Evolutionary conservation across 2,329 filamentous ascomycete genomes (phyloP).

Genomic region (Colletotrichum cuscutae): DNA sequence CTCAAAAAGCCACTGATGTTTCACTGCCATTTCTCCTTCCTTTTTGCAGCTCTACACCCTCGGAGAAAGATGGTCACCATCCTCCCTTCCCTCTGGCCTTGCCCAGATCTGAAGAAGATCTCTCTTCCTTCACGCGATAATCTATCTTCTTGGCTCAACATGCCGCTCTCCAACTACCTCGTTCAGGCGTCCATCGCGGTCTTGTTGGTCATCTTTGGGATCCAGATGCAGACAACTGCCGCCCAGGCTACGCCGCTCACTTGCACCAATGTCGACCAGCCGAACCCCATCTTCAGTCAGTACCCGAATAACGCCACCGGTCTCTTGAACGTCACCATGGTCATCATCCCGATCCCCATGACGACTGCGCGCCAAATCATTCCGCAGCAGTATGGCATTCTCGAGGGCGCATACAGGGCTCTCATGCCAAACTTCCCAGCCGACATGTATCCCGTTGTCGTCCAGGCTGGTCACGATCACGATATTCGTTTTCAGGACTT

Average conservation of each 20-base stretch:
- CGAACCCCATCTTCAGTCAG: constrained; percentile 57
- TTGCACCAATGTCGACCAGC: constrained; percentile 31
- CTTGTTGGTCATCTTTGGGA: constrained; percentile 22
- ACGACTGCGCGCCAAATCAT: constrained; percentile 57
- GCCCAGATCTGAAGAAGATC: constrained; percentile 6
- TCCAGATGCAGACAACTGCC: constrained; percentile 24
- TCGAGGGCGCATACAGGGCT: constrained; percentile 57
- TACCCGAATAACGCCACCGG: constrained; percentile 62
- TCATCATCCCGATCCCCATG: constrained; percentile 62
- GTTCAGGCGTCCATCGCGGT: constrained; percentile 28
- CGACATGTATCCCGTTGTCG: constrained; percentile 63
- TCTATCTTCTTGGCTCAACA: constrained; percentile 23
- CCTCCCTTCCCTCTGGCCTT: constrained; percentile 19
- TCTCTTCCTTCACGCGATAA: background rate
- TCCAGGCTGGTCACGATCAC: constrained; percentile 62
- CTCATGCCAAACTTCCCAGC: constrained; percentile 60
- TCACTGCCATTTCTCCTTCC: background rate
- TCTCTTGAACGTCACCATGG: constrained; percentile 63
- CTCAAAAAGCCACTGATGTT: constrained; percentile 12
- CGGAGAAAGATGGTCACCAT: constrained; percentile 29
- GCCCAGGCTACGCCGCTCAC: constrained; percentile 7
- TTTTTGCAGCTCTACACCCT: background rate
- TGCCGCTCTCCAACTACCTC: constrained; percentile 26
- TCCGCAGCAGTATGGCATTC: constrained; percentile 59
- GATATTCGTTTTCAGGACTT: constrained; percentile 56